These are phyloP conservation scores for Geotrichum europaeum DNA, from an alignment of 1,139 yeast species.

Conservation along the genomic window DNA sequence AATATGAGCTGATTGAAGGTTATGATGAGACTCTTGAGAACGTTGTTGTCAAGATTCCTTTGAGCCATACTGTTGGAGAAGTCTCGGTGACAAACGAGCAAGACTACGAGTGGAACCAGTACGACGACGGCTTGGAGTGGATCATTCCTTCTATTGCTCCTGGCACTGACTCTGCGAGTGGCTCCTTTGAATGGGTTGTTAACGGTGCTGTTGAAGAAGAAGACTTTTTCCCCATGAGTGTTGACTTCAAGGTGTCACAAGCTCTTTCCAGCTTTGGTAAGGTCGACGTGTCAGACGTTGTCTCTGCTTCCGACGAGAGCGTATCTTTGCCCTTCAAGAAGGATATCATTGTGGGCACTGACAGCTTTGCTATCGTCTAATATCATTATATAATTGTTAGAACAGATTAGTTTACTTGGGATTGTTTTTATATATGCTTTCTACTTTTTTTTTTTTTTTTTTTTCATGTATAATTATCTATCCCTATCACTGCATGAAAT, in stretches of 20 bases:
- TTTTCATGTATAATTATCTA: not conserved
- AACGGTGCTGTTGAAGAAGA: constrained; percentile 69
- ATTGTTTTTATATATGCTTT: not conserved
- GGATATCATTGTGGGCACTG: constrained; percentile 55
- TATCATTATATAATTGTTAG: not conserved
- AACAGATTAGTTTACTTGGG: not conserved
- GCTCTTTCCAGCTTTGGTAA: constrained; percentile 34
- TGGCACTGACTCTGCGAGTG: constrained; percentile 43
- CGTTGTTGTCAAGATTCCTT: constrained; percentile 61
- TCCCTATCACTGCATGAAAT: not conserved
- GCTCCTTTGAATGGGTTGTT: constrained; percentile 63
- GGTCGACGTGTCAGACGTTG: constrained; percentile 43
- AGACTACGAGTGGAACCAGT: constrained; percentile 34
- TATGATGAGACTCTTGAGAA: constrained; percentile 49
- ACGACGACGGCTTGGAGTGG: constrained; percentile 39
- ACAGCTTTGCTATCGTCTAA: constrained; percentile 53
- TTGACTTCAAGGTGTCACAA: constrained; percentile 41
- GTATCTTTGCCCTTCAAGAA: constrained; percentile 67
- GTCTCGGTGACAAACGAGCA: constrained; percentile 42
- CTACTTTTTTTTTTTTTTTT: not conserved
- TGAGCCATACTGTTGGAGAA: constrained; percentile 42
- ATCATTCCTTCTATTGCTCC: constrained; percentile 37
- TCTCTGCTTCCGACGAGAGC: constrained; percentile 35
- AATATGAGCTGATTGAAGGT: constrained; percentile 61
- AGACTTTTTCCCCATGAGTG: constrained; percentile 85